Evolutionary conservation across 2,329 filamentous ascomycete species (phyloP), one percentile per base, ranked within the genome.

Genomic region (Chalaropsis thielavioides): DNA sequence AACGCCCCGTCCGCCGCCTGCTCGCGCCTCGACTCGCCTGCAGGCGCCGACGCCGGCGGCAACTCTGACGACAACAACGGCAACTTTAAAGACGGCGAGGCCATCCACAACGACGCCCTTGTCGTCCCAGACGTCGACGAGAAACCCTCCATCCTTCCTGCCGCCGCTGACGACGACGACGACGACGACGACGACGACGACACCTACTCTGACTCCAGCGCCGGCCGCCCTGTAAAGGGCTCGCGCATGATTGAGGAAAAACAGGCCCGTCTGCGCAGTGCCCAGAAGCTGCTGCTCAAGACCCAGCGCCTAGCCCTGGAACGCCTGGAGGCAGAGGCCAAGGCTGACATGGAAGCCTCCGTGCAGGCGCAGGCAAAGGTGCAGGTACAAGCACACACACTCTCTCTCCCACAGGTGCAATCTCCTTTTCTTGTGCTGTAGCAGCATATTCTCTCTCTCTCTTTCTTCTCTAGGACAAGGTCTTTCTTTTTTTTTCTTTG

Each of bases 191-290:
- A 68, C 1, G 65, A 68, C 27, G 69, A 71, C 35, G 65, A 66
- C 67, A 69, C 54, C 8, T 68, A 65, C 15, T 68, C 54, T 11
- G 70, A 70, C 31, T 70, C 72, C 35, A 72, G 69, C 63, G 70
- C 70, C 41, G 69, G 70, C 13, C 69, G 69, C 51, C 64, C 43
- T 0, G 35, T 59, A 27, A 69, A 67, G 6, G 67, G 67, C 10
- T 68, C 66, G 49, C 70, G 70, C 8, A 71, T 71, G 1, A 68
- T 77, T 58, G 70, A 69, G 59, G 72, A 75, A 58, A 76, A 72
- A 66, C 72, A 74, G 61, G 75, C 75, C 49, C 72, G 78, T 62
- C 67, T 80, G 35, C 70, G 72, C 49, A 72, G 77, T 38, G 78
- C 78, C 0, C 72, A 75, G 38, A 72, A 70, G 64, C 69, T 80